Evolutionary conservation across 2,329 filamentous ascomycete genomes (phyloP).

Genomic region (Lizonia empirigonia): DNA sequence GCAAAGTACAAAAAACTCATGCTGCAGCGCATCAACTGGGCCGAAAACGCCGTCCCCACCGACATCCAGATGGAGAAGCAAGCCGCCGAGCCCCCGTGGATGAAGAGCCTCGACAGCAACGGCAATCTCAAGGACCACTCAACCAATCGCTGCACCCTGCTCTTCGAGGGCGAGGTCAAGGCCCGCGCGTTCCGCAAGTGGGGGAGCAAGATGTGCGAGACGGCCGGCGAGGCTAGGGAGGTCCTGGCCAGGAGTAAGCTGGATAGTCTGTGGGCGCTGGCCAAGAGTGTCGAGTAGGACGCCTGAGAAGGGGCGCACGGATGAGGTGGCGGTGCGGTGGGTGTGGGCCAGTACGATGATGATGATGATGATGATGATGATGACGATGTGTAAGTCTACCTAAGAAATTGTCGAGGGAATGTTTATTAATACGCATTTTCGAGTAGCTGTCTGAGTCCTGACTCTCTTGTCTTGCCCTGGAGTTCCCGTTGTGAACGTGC

Average conservation of each 20-base stretch:
- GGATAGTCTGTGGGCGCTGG: constrained; percentile 93
- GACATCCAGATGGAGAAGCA: constrained; percentile 62
- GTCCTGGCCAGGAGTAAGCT: constrained; percentile 80
- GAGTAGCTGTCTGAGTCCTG: no score
- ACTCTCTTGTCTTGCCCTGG: no score
- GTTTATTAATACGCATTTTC: no score
- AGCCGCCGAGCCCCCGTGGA: constrained; percentile 70
- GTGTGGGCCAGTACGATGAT: no score
- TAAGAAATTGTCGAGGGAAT: no score
- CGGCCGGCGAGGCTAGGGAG: constrained; percentile 85
- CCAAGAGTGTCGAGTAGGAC: constrained; percentile 75
- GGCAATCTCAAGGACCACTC: constrained; percentile 82
- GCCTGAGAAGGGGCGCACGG: no score
- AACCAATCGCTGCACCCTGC: constrained; percentile 77
- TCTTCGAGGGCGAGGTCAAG: constrained; percentile 93
- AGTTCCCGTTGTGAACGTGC: no score
- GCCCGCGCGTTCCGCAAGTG: constrained; percentile 82
- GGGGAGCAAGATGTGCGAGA: constrained; percentile 86
- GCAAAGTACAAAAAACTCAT: constrained; percentile 90
- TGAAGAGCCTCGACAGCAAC: constrained; percentile 77
- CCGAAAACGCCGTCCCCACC: constrained; percentile 78
- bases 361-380: no score
- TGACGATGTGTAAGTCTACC: no score
- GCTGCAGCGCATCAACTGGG: constrained; percentile 93
- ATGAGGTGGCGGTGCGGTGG: neutral